phyloP scores from a whole-genome alignment of 2,329 filamentous ascomycete species.

The Blastomyces parvus region DNA sequence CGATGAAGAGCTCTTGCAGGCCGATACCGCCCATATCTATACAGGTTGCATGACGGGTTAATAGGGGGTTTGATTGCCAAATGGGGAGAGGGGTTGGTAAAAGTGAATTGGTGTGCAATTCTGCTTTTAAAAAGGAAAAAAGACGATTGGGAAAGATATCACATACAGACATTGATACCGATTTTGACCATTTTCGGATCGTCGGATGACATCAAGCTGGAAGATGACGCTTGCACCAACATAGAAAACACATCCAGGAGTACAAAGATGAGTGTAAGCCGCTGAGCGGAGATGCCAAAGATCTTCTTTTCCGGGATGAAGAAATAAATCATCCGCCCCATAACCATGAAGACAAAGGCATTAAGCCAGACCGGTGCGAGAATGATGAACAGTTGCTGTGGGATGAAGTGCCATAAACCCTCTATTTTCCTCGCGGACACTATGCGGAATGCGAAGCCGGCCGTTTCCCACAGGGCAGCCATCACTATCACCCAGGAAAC shows the following conservation, averaged over 20 bases:
- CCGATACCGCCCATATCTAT: slow-evolving; percentile 27
- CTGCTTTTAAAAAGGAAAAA: neutral
- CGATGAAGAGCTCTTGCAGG: slow-evolving; percentile 47
- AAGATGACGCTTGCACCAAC: slow-evolving; percentile 13
- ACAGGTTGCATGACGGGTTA: neutral
- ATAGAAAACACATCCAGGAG: slow-evolving; percentile 32
- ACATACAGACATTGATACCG: slow-evolving; percentile 21
- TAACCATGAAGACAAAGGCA: slow-evolving; percentile 40
- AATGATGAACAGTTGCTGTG: slow-evolving; percentile 15
- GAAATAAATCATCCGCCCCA: slow-evolving; percentile 40
- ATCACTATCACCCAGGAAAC: slow-evolving; percentile 18
- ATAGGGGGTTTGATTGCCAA: neutral
- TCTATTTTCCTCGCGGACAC: slow-evolving; percentile 10
- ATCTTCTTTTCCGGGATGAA: slow-evolving; percentile 33
- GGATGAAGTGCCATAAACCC: slow-evolving; percentile 12
- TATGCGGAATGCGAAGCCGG: slow-evolving; percentile 14
- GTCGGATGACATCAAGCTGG: slow-evolving; percentile 19
- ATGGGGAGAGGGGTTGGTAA: neutral
- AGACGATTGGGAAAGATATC: neutral
- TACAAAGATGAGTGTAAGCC: slow-evolving; percentile 35
- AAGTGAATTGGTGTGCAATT: neutral
- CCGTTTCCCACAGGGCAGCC: slow-evolving; percentile 13
- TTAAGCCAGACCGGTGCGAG: slow-evolving; percentile 28
- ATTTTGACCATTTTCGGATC: slow-evolving; percentile 12
- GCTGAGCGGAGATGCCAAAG: slow-evolving; percentile 30